Evolutionary conservation across 2,329 filamentous ascomycete species (phyloP).

Genomic region (Paecilomyces sp.): DNA sequence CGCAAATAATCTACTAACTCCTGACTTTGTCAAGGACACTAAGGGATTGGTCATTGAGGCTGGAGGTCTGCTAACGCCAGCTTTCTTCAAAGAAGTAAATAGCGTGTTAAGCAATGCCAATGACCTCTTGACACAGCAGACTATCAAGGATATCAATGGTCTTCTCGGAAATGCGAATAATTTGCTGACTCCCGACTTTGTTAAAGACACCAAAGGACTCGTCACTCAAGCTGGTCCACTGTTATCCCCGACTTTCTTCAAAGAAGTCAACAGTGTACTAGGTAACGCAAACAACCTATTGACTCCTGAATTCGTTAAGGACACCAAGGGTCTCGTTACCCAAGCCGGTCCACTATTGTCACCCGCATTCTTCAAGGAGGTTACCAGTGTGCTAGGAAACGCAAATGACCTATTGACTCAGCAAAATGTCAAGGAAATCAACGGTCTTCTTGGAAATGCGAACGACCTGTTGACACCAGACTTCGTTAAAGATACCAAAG

Average conservation of each 20-base stretch:
- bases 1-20: conserved; percentile 15
- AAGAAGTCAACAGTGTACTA: too few relatives aligned
- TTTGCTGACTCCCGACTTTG: conserved; percentile 15
- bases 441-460: conserved; percentile 13
- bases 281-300: conserved; percentile 1
- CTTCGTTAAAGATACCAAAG: conserved; percentile 11
- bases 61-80: conserved; percentile 16
- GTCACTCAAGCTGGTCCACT: too few relatives aligned
- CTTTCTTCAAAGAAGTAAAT: conserved; percentile 17
- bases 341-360: too few relatives aligned
- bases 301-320: conserved; percentile 16
- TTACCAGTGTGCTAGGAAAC: conserved; percentile 12
- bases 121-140: too few relatives aligned
- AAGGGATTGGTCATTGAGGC: conserved; percentile 15
- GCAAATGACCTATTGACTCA: conserved; percentile 15
- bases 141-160: too few relatives aligned
- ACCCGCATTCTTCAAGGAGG: conserved; percentile 11
- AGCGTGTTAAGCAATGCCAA: background rate
- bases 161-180: conserved; percentile 18
- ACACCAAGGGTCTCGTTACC: background rate
- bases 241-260: too few relatives aligned
- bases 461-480: conserved; percentile 14
- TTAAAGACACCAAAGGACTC: too few relatives aligned
- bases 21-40: conserved; percentile 11
- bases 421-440: conserved; percentile 10